These are phyloP conservation scores for Phyllachora maydis DNA, from an alignment of 2,329 filamentous ascomycete species.

Conservation along the genomic window DNA sequence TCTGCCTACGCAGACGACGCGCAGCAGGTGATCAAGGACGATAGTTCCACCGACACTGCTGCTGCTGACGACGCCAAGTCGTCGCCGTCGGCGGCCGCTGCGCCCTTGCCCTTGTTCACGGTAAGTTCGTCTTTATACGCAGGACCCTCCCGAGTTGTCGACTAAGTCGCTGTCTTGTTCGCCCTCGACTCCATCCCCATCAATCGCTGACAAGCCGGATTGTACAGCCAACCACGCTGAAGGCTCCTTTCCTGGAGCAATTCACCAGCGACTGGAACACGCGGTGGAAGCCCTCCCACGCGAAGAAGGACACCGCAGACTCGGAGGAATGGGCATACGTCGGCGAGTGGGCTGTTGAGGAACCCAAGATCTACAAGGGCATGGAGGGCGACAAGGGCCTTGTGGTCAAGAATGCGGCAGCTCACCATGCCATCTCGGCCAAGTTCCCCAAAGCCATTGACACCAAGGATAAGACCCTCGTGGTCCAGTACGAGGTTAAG, in stretches of 20 bases:
- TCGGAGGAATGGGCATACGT: slow-evolving; percentile 97
- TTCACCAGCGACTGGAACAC: slow-evolving; percentile 93
- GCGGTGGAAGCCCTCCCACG: slow-evolving; percentile 85
- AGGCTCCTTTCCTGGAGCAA: slow-evolving; percentile 93
- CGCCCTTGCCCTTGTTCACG: slow-evolving; percentile 71
- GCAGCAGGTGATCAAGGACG: slow-evolving; percentile 30
- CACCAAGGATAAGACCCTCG: slow-evolving; percentile 91
- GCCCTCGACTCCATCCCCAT: slow-evolving; percentile 1
- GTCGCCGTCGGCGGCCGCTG: slow-evolving; percentile 34
- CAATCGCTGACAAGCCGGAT: too few species aligned
- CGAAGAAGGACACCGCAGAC: slow-evolving; percentile 69
- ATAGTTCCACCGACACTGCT: slow-evolving; percentile 20
- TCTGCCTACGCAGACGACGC: slow-evolving; percentile 49
- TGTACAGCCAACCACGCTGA: slow-evolving; percentile 69
- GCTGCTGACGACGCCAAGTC: too few species aligned
- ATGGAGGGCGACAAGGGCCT: slow-evolving; percentile 92
- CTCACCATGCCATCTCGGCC: slow-evolving; percentile 97
- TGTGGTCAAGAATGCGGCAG: slow-evolving; percentile 92
- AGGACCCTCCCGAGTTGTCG: too few species aligned
- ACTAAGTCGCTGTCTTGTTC: too few species aligned
- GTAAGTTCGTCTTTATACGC: slow-evolving; percentile 45
- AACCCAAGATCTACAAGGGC: slow-evolving; percentile 75
- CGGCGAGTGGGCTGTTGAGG: slow-evolving; percentile 91
- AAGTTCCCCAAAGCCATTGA: slow-evolving; percentile 95
- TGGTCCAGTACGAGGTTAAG: slow-evolving; percentile 99